Percentiles rank a stretch among this genome's conserved stretches.
phyloP scores from a whole-genome alignment of 352 stramenopile genomes.

The Phytophthora citricola region DNA sequence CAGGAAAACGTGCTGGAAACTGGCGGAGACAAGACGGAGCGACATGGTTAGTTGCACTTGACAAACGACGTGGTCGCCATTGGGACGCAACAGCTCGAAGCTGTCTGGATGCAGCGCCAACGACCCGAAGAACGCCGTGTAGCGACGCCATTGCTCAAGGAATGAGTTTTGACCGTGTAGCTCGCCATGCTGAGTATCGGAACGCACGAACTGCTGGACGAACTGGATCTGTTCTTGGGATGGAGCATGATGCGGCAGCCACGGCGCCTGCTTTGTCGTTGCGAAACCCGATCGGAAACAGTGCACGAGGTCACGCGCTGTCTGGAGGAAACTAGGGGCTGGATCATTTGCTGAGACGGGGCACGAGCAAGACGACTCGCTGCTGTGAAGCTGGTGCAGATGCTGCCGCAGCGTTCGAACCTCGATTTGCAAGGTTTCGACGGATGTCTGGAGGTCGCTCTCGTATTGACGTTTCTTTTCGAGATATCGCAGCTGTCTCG shows the following conservation, averaged over 20 bases:
- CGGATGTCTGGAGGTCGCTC: constrained; percentile 10
- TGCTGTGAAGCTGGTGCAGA: not conserved
- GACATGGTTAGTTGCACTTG: constrained; percentile 17
- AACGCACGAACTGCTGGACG: constrained; percentile 20
- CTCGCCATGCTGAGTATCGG: constrained; percentile 18
- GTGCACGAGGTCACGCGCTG: constrained; percentile 20
- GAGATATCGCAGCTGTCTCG: constrained; percentile 36
- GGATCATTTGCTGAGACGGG: not conserved
- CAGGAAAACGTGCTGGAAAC: constrained; percentile 13
- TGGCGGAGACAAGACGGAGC: constrained; percentile 5
- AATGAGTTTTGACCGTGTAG: constrained; percentile 30
- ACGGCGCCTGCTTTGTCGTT: constrained; percentile 1
- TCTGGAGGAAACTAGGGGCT: constrained; percentile 8
- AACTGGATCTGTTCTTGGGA: constrained; percentile 30
- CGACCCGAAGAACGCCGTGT: constrained; percentile 23
- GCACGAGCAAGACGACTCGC: not conserved
- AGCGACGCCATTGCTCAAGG: constrained; percentile 38
- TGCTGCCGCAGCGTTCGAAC: constrained; percentile 14
- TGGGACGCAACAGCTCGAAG: constrained; percentile 9
- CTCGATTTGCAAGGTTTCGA: constrained; percentile 17
- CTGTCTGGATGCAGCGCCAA: constrained; percentile 8
- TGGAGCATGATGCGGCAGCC: constrained; percentile 9
- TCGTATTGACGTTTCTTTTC: constrained; percentile 34
- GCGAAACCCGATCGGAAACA: constrained; percentile 34
- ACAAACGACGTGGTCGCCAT: constrained; percentile 7